These are phyloP conservation scores for Termitomyces sp. DNA, from an alignment of 768 basidiomycete genomes.

Conservation along the genomic window DNA sequence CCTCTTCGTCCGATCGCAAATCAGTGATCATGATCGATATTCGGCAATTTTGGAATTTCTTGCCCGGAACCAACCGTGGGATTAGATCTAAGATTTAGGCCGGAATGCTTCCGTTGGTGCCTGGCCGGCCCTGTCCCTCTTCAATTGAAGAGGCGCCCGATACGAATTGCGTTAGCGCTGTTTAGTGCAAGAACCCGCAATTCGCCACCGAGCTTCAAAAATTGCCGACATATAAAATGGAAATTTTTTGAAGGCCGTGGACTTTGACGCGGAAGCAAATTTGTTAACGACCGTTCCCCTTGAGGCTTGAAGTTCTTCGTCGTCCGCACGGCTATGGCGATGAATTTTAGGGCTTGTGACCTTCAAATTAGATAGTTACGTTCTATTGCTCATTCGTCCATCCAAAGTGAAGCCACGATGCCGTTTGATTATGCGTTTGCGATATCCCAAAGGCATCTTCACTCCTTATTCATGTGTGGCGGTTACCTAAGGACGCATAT, in stretches of 20 bases:
- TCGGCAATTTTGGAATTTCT: slow-evolving; percentile 23
- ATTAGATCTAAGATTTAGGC: slow-evolving; percentile 20
- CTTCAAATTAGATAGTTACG: background rate
- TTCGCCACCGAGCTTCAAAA: background rate
- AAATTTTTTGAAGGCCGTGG: background rate
- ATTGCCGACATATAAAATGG: background rate
- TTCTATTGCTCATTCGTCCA: background rate
- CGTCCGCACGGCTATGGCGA: background rate
- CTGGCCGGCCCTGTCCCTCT: slow-evolving; percentile 14
- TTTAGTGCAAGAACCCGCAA: background rate
- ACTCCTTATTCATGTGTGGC: slow-evolving; percentile 1
- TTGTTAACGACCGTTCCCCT: background rate
- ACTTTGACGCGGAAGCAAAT: slow-evolving; percentile 1
- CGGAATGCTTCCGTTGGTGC: slow-evolving; percentile 31
- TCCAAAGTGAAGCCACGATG: background rate
- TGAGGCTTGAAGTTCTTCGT: background rate
- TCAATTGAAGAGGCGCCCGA: background rate
- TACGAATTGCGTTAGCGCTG: background rate
- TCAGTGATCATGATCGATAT: slow-evolving; percentile 39
- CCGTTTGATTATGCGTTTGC: background rate
- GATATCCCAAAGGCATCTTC: background rate
- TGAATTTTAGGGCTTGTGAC: background rate
- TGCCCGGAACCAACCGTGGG: slow-evolving; percentile 21
- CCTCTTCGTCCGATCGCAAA: slow-evolving; percentile 26
- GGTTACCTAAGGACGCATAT: background rate